Evolutionary conservation across 176 grass and related monocot species (phyloP), one percentile per base, ranked within the genome.

Genomic region (Avena insularis): DNA sequence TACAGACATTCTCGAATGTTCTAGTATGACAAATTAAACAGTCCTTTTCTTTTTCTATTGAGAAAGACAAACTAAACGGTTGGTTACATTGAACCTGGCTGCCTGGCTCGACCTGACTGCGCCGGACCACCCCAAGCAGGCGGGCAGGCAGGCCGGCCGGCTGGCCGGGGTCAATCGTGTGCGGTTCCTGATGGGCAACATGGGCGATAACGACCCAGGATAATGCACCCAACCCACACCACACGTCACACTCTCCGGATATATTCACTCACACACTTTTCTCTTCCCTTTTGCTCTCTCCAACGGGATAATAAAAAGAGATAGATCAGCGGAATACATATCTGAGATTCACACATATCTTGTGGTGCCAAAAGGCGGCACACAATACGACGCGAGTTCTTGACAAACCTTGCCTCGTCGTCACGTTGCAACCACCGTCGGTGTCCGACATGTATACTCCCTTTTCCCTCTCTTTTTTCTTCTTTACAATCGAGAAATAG

Each of bases 181-280:
- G 66, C 66, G 33, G 33, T 55, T 77, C 74, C 49, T 31, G 74
- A 50, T 53, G 47, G 23, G 54, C 74, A 77, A 77, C 74, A 55
- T 77, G 74, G 27, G 74, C 74, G 74, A 77, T 35, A 77, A 55
- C 49, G 74, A 77, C 74, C 74, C 17, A 14, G 49, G 74, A 77
- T 77, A 11, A 77, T 55, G 74, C 74, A 77, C 45, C 13, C 14
- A 35, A 55, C 49, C 74, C 49, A 55, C 74, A 55, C 74, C 49
- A 53, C 47, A 43, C 40, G 1, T 5, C 6, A 19, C 48, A 19
- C 48, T 10, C 74, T 77, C 25, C 2, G 49, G 73, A 54, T 76
- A 31, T 53, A 77, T 54, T 55, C 48, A 76, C 15, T 75, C 73
- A 5, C 47, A 35, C 49, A 0, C 49, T 77, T 54, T 54, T 54